Evolutionary conservation across 192 early-diverging fungal species (phyloP).

Genomic region (Ambispora gerdemannii): DNA sequence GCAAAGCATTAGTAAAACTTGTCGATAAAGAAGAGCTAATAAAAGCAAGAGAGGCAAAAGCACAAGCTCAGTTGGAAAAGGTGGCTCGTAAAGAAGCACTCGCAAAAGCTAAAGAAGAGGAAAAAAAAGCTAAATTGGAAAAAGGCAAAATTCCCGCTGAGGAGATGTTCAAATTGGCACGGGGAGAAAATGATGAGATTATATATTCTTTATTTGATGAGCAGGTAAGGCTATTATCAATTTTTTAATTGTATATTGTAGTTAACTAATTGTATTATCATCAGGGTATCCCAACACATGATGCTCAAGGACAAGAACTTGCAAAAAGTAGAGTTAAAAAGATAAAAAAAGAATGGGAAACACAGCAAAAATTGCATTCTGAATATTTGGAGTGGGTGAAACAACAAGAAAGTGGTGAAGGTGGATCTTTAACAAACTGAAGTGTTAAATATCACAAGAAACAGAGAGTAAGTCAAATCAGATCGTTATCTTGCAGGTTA

Average conservation of each 20-base stretch:
- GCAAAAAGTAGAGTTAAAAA: conserved; percentile 84
- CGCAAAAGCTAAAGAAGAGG: conserved; percentile 58
- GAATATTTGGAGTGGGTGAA: conserved; percentile 61
- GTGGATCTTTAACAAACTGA: too few species aligned
- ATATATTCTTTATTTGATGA: conserved; percentile 79
- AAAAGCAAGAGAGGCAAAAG: conserved; percentile 65
- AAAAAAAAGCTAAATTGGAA: conserved; percentile 65
- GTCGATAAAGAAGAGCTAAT: conserved; percentile 70
- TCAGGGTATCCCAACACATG: conserved; percentile 80
- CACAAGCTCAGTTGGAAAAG: conserved; percentile 59
- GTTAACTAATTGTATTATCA: background rate
- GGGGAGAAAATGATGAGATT: conserved; percentile 37
- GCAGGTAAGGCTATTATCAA: conserved; percentile 19
- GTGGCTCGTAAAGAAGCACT: conserved; percentile 59
- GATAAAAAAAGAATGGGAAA: conserved; percentile 80
- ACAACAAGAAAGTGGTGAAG: background rate
- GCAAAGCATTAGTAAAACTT: conserved; percentile 89
- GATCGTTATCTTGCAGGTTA: background rate
- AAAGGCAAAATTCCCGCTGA: conserved; percentile 73
- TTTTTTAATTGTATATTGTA: background rate
- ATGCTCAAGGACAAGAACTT: conserved; percentile 77
- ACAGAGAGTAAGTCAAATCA: background rate
- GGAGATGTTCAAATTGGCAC: conserved; percentile 77
- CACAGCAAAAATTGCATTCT: conserved; percentile 85
- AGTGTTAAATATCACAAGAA: too few species aligned